Percentiles rank a stretch among this genome's conserved stretches.
Evolutionary conservation across 306 rosid genomes (phyloP).

Genomic region (Luffa aegyptiaca): DNA sequence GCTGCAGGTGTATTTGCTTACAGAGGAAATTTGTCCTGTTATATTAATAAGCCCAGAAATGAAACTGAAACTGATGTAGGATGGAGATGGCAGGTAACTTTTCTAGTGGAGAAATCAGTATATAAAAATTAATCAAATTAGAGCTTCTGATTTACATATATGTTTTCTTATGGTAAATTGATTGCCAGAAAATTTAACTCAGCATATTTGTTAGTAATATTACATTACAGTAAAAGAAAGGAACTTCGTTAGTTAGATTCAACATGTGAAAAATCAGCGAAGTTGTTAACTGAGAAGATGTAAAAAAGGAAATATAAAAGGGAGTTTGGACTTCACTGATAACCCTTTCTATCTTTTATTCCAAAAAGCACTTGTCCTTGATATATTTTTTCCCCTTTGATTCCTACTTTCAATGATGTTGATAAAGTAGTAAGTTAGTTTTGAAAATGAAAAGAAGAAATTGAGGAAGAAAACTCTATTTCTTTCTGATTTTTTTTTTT

Average conservation of each 20-base stretch:
- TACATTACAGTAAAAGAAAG: neutral
- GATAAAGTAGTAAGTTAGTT: neutral
- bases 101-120: neutral
- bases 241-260: neutral
- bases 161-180: neutral
- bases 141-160: neutral
- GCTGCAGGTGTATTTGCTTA: conserved; percentile 50
- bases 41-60: conserved; percentile 22
- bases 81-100: conserved; percentile 80
- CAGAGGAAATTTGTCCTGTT: conserved; percentile 32
- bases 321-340: no score
- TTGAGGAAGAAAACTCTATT: neutral
- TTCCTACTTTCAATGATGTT: neutral
- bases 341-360: neutral
- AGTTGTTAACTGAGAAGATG: neutral
- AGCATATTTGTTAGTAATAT: neutral
- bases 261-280: neutral
- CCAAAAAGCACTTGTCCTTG: neutral
- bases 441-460: neutral
- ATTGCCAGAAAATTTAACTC: neutral
- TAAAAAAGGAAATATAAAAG: neutral
- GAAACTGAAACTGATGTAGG: conserved; percentile 29
- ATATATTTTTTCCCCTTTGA: neutral
- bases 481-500: no score
- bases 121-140: neutral